Evolutionary conservation across 1,284 basidiomycete genomes (phyloP).

Genomic region (Sutorius eximius): DNA sequence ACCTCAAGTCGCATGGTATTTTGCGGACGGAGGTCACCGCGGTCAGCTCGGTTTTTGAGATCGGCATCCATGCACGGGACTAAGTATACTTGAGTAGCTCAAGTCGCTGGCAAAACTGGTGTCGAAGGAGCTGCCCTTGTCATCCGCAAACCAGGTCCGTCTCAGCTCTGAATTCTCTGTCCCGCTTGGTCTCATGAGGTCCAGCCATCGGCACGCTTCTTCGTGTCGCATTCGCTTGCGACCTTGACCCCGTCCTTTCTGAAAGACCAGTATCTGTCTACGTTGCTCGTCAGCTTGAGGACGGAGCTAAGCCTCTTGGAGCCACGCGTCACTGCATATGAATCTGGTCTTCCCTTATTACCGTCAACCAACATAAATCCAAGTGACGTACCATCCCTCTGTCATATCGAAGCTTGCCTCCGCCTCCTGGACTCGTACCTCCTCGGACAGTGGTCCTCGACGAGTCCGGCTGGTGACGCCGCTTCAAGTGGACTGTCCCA

Average conservation of each 20-base stretch:
- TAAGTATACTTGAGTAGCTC: constrained; percentile 37
- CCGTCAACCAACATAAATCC: constrained; percentile 12
- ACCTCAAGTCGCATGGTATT: constrained; percentile 49
- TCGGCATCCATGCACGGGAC: background rate
- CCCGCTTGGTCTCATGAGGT: constrained; percentile 9
- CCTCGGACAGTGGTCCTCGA: constrained; percentile 50
- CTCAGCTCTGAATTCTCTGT: constrained; percentile 4
- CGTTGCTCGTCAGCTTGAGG: constrained; percentile 41
- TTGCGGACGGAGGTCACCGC: constrained; percentile 28
- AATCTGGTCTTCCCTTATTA: constrained; percentile 42
- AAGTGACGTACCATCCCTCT: constrained; percentile 39
- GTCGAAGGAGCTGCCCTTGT: constrained; percentile 44
- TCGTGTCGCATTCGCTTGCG: constrained; percentile 48
- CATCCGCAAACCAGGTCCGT: constrained; percentile 41
- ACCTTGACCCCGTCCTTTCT: constrained; percentile 39
- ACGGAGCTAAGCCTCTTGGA: constrained; percentile 41
- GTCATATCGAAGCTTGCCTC: constrained; percentile 56
- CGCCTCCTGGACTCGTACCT: constrained; percentile 62
- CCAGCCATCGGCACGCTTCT: constrained; percentile 56
- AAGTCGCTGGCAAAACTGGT: constrained; percentile 48
- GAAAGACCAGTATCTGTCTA: constrained; percentile 34
- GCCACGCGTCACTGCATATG: constrained; percentile 41
- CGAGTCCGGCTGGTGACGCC: constrained; percentile 19
- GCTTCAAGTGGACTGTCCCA: constrained; percentile 12
- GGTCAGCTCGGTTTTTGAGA: constrained; percentile 17